Base-by-base conservation (phyloP, 108 stramenopile genomes). In the Cylindrotheca closterium region DNA sequence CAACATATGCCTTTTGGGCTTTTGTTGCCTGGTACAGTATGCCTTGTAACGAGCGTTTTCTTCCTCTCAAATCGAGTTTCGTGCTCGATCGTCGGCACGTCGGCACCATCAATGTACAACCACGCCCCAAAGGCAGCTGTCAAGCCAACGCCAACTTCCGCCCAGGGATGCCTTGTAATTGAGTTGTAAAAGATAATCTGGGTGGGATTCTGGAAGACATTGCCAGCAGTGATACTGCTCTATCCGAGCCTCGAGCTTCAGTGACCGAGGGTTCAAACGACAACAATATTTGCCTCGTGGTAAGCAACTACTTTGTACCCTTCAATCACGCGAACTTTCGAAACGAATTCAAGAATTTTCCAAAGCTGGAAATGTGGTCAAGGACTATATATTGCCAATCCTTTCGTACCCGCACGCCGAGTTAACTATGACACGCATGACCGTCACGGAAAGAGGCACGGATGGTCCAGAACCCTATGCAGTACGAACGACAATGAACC, bases 1-100 rank as follows among this genome's bases (percentile, higher is more conserved):
- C 79, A 18, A 87, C 71, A 28, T 60, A 72, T 1, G 83, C 86
- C 30, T 58, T 63, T 48, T 48, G 45, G 30, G 79, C 80, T 55
- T 72, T 49, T 68, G 78, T 70, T 68, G 63, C 68, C 67, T 79
- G 78, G 46, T 64, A n/a, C n/a, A n/a, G n/a, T n/a, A 56, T 17
- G 37, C 68, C 15, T 63, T 28, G 34, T 70, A 54, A 60, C 55
- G 31, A 57, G 52, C 68, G 28, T 77, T 75, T 46, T 75, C 77
- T 57, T 85, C 79, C 29, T 58, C 58, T 31, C 79, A 65, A 37
- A 66, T 49, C 10, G 51, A 42, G 18, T 58, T 55, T 3, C 68
- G 73, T 29, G 47, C 53, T 51, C 80, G 51, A 50, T 65, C 60
- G 8, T 77, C 68, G n/a, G n/a, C n/a, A n/a, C n/a, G n/a, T n/a